phyloP scores from a whole-genome alignment of 192 early-diverging fungal species.

The Backusella morwellensis region DNA sequence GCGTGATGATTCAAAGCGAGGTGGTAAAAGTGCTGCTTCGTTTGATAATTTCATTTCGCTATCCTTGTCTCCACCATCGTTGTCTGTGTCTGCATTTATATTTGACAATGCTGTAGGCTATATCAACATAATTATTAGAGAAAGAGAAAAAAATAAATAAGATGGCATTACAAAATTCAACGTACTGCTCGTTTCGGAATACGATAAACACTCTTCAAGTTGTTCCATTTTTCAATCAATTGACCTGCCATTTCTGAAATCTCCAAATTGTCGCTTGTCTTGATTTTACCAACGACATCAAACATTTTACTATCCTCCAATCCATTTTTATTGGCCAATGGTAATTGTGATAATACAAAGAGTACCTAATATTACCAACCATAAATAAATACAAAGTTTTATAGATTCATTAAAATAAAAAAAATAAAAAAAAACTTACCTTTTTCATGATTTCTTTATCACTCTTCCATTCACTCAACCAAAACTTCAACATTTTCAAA shows the following conservation, averaged over 20 bases:
- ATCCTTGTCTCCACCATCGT: neutral
- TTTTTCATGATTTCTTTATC: slow-evolving; percentile 62
- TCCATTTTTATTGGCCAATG: slow-evolving; percentile 75
- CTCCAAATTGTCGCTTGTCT: slow-evolving; percentile 43
- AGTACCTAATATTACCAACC: slow-evolving; percentile 26
- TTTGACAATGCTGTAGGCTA: neutral
- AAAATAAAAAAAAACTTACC: slow-evolving; percentile 18
- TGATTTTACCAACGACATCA: slow-evolving; percentile 55
- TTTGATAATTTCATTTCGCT: neutral
- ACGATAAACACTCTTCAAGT: slow-evolving; percentile 49
- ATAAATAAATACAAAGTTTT: neutral
- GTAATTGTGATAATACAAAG: slow-evolving; percentile 68
- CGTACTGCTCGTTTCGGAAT: slow-evolving; percentile 54
- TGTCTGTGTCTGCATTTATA: neutral
- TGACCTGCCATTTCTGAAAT: slow-evolving; percentile 49
- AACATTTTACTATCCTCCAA: slow-evolving; percentile 77
- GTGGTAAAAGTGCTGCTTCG: neutral
- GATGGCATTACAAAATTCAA: neutral
- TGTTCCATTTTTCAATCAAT: slow-evolving; percentile 50
- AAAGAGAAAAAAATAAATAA: no score
- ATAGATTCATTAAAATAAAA: neutral
- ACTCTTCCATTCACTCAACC: slow-evolving; percentile 63
- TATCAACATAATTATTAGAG: neutral
- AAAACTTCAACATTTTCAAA: slow-evolving; percentile 72
- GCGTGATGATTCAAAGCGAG: slow-evolving; percentile 21